phyloP scores from a whole-genome alignment of 768 basidiomycete genomes.

The Pleurotus eryngii region DNA sequence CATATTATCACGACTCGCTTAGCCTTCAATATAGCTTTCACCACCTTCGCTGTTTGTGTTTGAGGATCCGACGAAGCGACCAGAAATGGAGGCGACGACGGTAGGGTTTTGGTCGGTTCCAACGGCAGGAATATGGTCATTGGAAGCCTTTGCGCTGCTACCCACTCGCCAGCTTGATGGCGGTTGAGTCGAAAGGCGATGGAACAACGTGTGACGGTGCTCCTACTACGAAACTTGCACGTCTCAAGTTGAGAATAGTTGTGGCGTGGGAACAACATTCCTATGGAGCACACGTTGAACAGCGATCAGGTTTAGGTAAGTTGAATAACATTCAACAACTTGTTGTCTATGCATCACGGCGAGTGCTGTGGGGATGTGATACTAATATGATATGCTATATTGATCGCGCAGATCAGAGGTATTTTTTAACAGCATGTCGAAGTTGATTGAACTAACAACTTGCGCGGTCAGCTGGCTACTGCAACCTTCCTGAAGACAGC shows the following conservation, averaged over 20 bases:
- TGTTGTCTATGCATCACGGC: too few relatives aligned
- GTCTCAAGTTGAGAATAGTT: not conserved
- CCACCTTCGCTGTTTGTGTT: slow-evolving; percentile 47
- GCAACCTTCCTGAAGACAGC: too few relatives aligned
- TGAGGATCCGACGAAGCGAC: slow-evolving; percentile 40
- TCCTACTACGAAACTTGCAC: not conserved
- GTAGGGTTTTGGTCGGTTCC: slow-evolving; percentile 41
- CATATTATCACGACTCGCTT: slow-evolving; percentile 83
- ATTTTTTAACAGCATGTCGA: too few relatives aligned
- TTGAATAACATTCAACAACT: too few relatives aligned
- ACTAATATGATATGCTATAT: too few relatives aligned
- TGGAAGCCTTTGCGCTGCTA: slow-evolving; percentile 2
- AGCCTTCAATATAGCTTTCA: slow-evolving; percentile 73
- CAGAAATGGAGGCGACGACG: slow-evolving; percentile 56
- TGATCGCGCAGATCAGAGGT: too few relatives aligned
- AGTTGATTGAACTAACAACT: too few relatives aligned
- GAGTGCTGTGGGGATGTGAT: too few relatives aligned
- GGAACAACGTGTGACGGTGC: slow-evolving; percentile 3
- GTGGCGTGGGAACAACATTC: slow-evolving; percentile 9
- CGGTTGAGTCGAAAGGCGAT: slow-evolving; percentile 11
- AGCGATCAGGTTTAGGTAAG: too few relatives aligned
- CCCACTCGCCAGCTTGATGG: slow-evolving; percentile 8
- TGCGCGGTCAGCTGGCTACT: too few relatives aligned
- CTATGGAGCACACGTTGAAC: too few relatives aligned
- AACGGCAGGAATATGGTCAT: slow-evolving; percentile 72